Conservation (phyloP, 352 stramenopile genomes). For the Globisporangium emineosum region DNA sequence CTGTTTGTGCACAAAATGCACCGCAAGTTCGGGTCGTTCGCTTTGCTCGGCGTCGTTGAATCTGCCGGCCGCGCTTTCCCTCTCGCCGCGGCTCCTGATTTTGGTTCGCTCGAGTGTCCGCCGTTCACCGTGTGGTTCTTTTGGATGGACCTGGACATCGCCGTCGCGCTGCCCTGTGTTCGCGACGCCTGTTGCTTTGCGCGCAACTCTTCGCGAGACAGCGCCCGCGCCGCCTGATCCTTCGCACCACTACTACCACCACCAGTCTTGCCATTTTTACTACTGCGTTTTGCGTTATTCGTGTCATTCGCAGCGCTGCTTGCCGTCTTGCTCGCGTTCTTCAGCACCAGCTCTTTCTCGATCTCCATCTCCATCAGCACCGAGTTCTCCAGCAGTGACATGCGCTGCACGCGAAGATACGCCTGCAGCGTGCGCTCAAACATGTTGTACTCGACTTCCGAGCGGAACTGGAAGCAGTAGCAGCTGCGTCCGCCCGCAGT, state of each 20-base stretch:
- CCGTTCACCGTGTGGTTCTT: neutral
- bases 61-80: neutral
- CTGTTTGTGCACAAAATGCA: neutral
- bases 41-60: neutral
- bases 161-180: neutral
- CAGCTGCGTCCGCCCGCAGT: neutral
- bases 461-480: neutral
- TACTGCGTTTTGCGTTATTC: neutral
- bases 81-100: neutral
- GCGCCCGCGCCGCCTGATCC: neutral
- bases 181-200: neutral
- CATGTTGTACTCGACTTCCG: neutral
- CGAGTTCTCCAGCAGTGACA: neutral
- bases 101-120: neutral
- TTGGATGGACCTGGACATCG: neutral
- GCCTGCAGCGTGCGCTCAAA: neutral
- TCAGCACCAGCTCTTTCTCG: neutral
- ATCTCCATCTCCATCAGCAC: neutral
- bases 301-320: neutral
- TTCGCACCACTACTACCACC: neutral
- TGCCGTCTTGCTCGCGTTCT: neutral
- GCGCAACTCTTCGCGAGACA: neutral
- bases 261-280: neutral
- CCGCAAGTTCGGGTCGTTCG: neutral
- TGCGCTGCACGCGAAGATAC: neutral